These are phyloP conservation scores for Murraya paniculata DNA, from an alignment of 345 rosid genomes.

Conservation along the genomic window DNA sequence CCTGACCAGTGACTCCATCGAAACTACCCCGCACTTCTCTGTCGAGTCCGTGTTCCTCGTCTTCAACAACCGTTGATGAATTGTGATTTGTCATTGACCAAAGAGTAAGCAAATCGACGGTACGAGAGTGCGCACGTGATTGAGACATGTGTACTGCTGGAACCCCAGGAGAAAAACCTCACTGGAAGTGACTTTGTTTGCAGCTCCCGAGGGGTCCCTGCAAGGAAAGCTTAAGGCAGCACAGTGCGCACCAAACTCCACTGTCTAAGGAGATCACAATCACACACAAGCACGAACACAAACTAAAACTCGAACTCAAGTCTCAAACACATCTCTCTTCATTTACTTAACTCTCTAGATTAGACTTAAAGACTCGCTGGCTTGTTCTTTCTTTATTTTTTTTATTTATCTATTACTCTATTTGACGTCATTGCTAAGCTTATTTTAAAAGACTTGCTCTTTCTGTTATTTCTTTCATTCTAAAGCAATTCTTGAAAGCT, in stretches of 20 bases:
- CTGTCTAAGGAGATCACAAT: slow-evolving; percentile 44
- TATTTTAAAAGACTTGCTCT: neutral
- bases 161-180: slow-evolving; percentile 31
- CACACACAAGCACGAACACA: slow-evolving; percentile 7
- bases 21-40: neutral
- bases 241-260: slow-evolving; percentile 46
- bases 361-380: neutral
- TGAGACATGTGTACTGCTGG: slow-evolving; percentile 10
- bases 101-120: slow-evolving; percentile 13
- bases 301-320: neutral
- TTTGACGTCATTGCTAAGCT: neutral
- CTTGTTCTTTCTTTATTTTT: neutral
- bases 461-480: neutral
- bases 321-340: neutral
- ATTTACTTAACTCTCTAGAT: neutral
- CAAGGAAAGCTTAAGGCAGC: slow-evolving; percentile 3
- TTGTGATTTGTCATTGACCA: neutral
- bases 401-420: neutral
- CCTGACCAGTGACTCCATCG: neutral
- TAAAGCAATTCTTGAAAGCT: neutral
- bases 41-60: neutral
- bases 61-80: slow-evolving; percentile 9
- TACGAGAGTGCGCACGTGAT: slow-evolving; percentile 18
- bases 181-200: slow-evolving; percentile 43
- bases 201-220: slow-evolving; percentile 41